phyloP scores from a whole-genome alignment of 345 rosid species.

The Eucalyptus tenuipes region DNA sequence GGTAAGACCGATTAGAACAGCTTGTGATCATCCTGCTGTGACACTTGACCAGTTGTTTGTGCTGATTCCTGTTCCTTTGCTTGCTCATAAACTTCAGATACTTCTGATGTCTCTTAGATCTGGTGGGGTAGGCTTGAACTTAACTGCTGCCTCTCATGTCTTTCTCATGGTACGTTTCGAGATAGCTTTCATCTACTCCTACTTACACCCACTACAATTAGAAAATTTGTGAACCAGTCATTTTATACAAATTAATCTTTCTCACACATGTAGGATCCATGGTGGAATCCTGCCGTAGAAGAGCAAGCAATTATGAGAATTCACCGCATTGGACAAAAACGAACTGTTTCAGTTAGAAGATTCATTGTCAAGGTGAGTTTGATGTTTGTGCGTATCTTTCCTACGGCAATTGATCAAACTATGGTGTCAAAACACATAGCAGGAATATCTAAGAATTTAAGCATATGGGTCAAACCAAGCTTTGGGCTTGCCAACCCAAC shows the following conservation, averaged over 20 bases:
- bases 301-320: slow-evolving; percentile 61
- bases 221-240: neutral
- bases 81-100: slow-evolving; percentile 12
- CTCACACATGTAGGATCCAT: slow-evolving; percentile 33
- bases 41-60: neutral
- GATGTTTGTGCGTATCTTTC: neutral
- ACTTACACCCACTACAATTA: neutral
- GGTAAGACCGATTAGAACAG: slow-evolving; percentile 13
- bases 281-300: slow-evolving; percentile 77
- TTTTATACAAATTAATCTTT: neutral
- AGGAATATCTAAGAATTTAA: neutral
- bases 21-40: neutral
- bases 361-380: slow-evolving; percentile 42
- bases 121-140: slow-evolving; percentile 62
- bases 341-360: slow-evolving; percentile 37
- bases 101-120: slow-evolving; percentile 55
- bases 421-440: neutral
- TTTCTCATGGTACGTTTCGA: slow-evolving; percentile 31
- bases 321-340: slow-evolving; percentile 56
- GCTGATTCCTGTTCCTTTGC: neutral
- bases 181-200: neutral
- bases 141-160: slow-evolving; percentile 61
- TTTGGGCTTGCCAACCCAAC: neutral
- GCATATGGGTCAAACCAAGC: neutral
- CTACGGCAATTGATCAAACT: neutral